phyloP scores from a whole-genome alignment of 2,329 filamentous ascomycete species.

The Colletotrichum australisinense region DNA sequence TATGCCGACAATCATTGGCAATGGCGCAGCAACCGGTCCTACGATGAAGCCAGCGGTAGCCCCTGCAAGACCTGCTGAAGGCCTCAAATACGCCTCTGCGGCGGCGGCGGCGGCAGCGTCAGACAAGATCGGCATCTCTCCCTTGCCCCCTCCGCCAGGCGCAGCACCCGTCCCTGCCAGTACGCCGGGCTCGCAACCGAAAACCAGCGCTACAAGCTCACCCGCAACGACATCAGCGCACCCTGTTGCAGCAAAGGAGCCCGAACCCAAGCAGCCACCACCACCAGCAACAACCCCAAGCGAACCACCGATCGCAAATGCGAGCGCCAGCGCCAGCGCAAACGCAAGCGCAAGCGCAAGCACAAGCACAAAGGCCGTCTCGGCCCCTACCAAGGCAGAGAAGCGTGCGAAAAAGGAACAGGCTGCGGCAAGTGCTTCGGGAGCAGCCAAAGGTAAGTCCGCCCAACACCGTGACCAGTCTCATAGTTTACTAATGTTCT shows the following conservation, averaged over 20 bases:
- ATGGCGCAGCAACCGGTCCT: conserved; percentile 63
- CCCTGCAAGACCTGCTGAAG: conserved; percentile 86
- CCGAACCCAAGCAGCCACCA: conserved; percentile 48
- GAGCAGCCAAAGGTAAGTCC: conserved; percentile 57
- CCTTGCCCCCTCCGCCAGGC: conserved; percentile 89
- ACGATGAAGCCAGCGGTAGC: conserved; percentile 93
- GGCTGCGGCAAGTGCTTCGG: conserved; percentile 53
- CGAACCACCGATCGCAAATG: conserved; percentile 39
- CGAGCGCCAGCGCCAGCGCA: conserved; percentile 34
- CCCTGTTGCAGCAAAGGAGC: conserved; percentile 52
- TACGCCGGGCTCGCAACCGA: conserved; percentile 63
- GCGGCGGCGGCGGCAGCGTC: conserved; percentile 92
- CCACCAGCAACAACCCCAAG: conserved; percentile 42
- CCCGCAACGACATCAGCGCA: conserved; percentile 61
- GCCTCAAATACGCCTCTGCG: conserved; percentile 95
- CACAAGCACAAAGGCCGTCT: conserved; percentile 41
- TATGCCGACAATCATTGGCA: conserved; percentile 73
- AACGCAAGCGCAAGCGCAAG: conserved; percentile 41
- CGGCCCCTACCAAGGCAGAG: conserved; percentile 45
- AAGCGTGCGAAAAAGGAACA: conserved; percentile 59
- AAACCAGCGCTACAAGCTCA: conserved; percentile 65
- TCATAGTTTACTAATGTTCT: conserved; percentile 2
- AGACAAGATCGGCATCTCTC: conserved; percentile 90
- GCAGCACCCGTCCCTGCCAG: conserved; percentile 52
- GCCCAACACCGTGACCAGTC: background rate